Conservation (phyloP, 805 yeast genomes). For the Starmerella cellae region DNA sequence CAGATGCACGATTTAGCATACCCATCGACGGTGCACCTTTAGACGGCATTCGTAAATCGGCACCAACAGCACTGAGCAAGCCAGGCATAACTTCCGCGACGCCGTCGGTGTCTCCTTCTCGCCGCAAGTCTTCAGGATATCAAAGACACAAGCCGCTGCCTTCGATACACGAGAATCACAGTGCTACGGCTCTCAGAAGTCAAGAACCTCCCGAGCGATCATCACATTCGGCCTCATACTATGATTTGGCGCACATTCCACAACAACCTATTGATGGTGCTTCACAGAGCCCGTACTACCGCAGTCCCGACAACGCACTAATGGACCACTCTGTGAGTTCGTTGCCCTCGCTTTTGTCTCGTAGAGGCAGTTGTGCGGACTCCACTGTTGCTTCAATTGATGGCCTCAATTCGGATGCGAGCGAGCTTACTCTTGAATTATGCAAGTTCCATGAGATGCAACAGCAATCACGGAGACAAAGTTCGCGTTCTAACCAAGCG, state of each 20-base stretch:
- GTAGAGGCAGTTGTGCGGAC: conserved; percentile 3
- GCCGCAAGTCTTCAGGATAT: not conserved
- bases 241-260: not conserved
- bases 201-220: not conserved
- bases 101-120: no score
- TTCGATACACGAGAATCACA: conserved; percentile 4
- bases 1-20: not conserved
- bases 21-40: not conserved
- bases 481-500: not conserved
- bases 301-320: not conserved
- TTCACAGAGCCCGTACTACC: not conserved
- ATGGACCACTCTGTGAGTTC: not conserved
- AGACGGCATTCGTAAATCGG: not conserved
- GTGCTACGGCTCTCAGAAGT: not conserved
- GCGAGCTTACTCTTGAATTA: conserved; percentile 26
- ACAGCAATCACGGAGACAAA: not conserved
- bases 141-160: conserved; percentile 5
- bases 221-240: not conserved
- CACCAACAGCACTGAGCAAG: not conserved
- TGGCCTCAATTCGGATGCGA: conserved; percentile 28
- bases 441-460: conserved; percentile 10
- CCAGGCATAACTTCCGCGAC: not conserved
- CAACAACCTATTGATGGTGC: no score
- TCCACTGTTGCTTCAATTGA: conserved; percentile 15
- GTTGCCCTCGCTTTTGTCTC: conserved; percentile 4